Evolutionary conservation across 495 filamentous ascomycete species (phyloP).

Genomic region (Delitschia confertaspora): DNA sequence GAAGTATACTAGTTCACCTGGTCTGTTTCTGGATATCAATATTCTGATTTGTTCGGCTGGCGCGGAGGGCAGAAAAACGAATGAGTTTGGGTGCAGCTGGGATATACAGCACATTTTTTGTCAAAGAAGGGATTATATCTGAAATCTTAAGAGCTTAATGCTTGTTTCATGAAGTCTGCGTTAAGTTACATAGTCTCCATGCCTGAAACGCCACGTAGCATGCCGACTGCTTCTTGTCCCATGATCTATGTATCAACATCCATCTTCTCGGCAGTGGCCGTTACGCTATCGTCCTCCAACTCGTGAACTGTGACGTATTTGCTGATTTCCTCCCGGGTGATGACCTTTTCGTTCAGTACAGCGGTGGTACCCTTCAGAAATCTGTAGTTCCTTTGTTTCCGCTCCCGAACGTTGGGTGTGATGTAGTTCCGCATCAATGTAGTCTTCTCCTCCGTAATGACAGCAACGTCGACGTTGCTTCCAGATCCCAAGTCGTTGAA

Average conservation of each 20-base stretch:
- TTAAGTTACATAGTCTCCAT: slow-evolving; percentile 8
- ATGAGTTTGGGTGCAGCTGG: too few relatives aligned
- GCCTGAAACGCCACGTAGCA: slow-evolving; percentile 6
- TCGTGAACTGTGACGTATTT: slow-evolving; percentile 94
- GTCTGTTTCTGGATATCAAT: not conserved
- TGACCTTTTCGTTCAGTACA: slow-evolving; percentile 85
- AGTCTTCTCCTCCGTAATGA: slow-evolving; percentile 91
- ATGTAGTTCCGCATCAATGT: slow-evolving; percentile 83
- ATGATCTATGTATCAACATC: slow-evolving; percentile 69
- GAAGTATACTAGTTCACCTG: not conserved
- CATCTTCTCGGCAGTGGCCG: slow-evolving; percentile 74
- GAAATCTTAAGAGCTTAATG: too few relatives aligned
- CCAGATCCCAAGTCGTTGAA: slow-evolving; percentile 98
- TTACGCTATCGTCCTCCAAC: slow-evolving; percentile 48
- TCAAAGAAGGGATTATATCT: too few relatives aligned
- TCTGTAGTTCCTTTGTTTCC: slow-evolving; percentile 87
- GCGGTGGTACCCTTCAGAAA: slow-evolving; percentile 88
- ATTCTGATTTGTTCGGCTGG: too few relatives aligned
- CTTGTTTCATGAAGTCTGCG: too few relatives aligned
- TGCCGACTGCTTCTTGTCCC: not conserved
- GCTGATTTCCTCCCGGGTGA: slow-evolving; percentile 83
- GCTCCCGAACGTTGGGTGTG: slow-evolving; percentile 80
- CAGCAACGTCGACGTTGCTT: slow-evolving; percentile 92
- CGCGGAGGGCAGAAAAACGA: slow-evolving; percentile 1
- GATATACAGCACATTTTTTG: too few relatives aligned